Evolutionary conservation across 176 grass and related monocot species (phyloP).

Genomic region (Cocos nucifera): DNA sequence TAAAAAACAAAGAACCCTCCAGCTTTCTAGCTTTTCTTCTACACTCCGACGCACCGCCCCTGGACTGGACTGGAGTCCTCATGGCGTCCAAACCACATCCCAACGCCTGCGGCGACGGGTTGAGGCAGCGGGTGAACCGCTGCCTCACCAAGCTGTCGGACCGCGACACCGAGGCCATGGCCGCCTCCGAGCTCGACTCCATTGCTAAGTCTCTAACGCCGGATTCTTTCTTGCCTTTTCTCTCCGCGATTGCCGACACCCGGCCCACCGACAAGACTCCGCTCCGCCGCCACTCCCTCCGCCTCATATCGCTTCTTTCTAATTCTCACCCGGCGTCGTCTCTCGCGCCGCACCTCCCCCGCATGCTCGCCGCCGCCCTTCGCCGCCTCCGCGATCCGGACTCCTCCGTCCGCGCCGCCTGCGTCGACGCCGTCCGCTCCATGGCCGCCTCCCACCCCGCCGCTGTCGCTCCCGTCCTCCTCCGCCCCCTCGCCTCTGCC

Average conservation of each 20-base stretch:
- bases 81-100: no score
- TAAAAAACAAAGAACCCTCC: no score
- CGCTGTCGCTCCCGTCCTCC: constrained; percentile 8
- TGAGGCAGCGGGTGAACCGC: constrained; percentile 87
- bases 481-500: constrained; percentile 44
- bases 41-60: no score
- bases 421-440: constrained; percentile 72
- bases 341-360: constrained; percentile 61
- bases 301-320: constrained; percentile 56
- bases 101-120: background rate
- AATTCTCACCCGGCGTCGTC: constrained; percentile 32
- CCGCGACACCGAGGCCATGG: constrained; percentile 96
- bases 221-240: constrained; percentile 43
- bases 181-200: constrained; percentile 64
- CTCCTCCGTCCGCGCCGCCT: constrained; percentile 83
- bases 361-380: constrained; percentile 59
- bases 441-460: constrained; percentile 24
- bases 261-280: constrained; percentile 63
- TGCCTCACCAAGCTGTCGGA: constrained; percentile 70
- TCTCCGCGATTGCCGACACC: constrained; percentile 74
- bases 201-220: constrained; percentile 53
- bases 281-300: constrained; percentile 80
- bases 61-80: no score
- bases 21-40: no score
- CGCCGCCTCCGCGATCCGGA: constrained; percentile 76